Conservation (phyloP, 169 alveolate species). For the Eimeria zaria region DNA sequence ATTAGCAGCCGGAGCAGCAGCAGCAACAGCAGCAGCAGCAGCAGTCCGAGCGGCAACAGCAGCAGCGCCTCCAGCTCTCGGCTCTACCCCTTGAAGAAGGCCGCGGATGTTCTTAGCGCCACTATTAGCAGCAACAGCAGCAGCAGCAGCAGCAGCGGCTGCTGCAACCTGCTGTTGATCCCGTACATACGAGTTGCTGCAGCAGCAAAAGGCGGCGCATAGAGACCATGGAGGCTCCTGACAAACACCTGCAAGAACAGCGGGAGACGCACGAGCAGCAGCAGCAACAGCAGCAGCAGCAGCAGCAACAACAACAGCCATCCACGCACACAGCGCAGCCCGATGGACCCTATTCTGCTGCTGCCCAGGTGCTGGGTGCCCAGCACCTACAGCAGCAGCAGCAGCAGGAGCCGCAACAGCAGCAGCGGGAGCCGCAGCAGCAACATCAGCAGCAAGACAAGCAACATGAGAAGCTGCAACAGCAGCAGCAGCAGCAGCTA, state of each 20-base stretch:
- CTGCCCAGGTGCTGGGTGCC: neutral
- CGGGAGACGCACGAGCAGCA: conserved; percentile 5
- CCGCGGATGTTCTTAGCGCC: conserved; percentile 27
- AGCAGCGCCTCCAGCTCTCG: neutral
- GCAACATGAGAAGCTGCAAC: neutral
- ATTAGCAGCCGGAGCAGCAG: neutral
- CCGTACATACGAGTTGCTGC: neutral
- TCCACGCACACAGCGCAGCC: neutral
- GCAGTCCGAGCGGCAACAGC: neutral
- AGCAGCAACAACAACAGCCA: neutral
- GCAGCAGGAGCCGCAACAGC: conserved; percentile 22
- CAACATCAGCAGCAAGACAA: conserved; percentile 6
- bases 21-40: neutral
- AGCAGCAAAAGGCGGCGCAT: neutral
- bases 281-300: conserved; percentile 12
- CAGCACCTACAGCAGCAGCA: conserved; percentile 30
- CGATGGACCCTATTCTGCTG: neutral
- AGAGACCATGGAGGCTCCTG: conserved; percentile 33
- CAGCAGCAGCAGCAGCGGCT: conserved; percentile 42
- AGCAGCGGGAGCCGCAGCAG: conserved; percentile 26
- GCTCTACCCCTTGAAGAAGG: neutral
- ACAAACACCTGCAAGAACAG: conserved; percentile 8
- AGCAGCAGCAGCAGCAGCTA: conserved; percentile 19
- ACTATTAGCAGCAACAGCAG: neutral
- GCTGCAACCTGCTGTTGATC: conserved; percentile 62